A percentile compares a stretch with the other conserved stretches of the same genome.
Evolutionary conservation across 2,329 filamentous ascomycete species (phyloP).

Genomic region (Leptographium radiaticola): DNA sequence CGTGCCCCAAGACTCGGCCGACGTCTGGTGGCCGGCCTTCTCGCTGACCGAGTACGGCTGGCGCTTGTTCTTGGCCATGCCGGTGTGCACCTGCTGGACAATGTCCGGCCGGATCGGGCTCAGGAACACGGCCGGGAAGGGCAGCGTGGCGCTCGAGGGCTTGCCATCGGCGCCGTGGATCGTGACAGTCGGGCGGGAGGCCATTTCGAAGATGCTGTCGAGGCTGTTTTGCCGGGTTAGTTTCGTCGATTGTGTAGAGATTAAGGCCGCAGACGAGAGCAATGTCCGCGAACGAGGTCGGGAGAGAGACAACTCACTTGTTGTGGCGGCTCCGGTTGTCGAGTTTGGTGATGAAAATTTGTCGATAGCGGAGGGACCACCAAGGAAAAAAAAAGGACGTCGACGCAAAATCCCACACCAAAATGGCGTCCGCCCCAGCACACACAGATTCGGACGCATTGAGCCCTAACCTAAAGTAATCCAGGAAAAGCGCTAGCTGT

Average conservation of each 20-base stretch:
- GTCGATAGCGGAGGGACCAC: neutral
- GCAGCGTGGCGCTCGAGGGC: slow-evolving; percentile 76
- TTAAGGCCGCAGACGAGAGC: too few relatives aligned
- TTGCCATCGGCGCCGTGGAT: slow-evolving; percentile 94
- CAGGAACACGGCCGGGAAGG: slow-evolving; percentile 94
- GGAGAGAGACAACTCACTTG: neutral
- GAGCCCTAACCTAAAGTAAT: neutral
- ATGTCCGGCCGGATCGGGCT: slow-evolving; percentile 97
- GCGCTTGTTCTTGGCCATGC: slow-evolving; percentile 99
- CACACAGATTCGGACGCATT: neutral
- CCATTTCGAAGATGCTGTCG: slow-evolving; percentile 41
- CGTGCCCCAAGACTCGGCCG: slow-evolving; percentile 99
- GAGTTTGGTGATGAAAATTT: neutral
- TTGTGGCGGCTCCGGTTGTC: slow-evolving; percentile 1
- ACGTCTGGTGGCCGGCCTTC: slow-evolving; percentile 99
- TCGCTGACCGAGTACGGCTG: slow-evolving; percentile 99
- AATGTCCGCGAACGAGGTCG: too few relatives aligned
- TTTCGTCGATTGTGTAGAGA: too few relatives aligned
- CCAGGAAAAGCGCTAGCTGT: neutral
- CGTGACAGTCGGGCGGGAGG: slow-evolving; percentile 93
- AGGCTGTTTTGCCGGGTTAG: neutral
- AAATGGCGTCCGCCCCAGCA: neutral
- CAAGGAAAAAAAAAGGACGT: neutral
- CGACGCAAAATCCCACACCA: neutral
- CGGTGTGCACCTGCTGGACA: slow-evolving; percentile 97